These are phyloP conservation scores for Cichorium intybus DNA, from an alignment of 140 eudicot genomes.

Conservation along the genomic window DNA sequence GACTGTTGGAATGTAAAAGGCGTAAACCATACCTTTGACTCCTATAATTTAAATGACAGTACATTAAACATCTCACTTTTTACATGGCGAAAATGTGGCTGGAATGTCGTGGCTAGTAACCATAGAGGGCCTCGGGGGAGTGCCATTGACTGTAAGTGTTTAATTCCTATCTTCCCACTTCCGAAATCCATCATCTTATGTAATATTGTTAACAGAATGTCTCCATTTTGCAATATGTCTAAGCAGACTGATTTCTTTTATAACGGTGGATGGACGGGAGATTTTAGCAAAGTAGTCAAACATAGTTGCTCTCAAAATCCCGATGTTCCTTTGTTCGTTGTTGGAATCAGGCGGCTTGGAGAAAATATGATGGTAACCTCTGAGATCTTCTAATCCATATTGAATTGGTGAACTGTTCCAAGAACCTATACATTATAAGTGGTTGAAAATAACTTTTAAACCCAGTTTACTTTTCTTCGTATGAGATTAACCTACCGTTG, in stretches of 20 bases:
- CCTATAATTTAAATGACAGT: constrained; percentile 38
- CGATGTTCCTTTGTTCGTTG: constrained; percentile 68
- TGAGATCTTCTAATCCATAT: too few species aligned
- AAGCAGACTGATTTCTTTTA: constrained; percentile 82
- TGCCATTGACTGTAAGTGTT: constrained; percentile 70
- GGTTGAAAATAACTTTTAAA: too few species aligned
- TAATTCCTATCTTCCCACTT: not conserved
- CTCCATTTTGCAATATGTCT: constrained; percentile 7
- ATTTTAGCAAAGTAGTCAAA: constrained; percentile 62
- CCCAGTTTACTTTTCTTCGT: too few species aligned
- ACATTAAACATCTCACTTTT: constrained; percentile 68
- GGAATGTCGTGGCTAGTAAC: constrained; percentile 91
- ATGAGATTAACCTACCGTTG: too few species aligned
- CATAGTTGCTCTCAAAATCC: constrained; percentile 65
- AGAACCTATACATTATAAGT: too few species aligned
- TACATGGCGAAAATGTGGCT: constrained; percentile 71
- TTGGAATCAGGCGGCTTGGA: constrained; percentile 98
- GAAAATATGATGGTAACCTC: constrained; percentile 86
- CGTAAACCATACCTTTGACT: not conserved
- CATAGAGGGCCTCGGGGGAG: constrained; percentile 98
- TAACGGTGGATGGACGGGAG: constrained; percentile 96
- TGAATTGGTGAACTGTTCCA: too few species aligned
- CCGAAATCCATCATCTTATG: not conserved
- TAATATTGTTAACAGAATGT: constrained; percentile 8
- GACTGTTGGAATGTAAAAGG: not conserved